phyloP scores from a whole-genome alignment of 1,284 basidiomycete species.

The Golubevia sp. region DNA sequence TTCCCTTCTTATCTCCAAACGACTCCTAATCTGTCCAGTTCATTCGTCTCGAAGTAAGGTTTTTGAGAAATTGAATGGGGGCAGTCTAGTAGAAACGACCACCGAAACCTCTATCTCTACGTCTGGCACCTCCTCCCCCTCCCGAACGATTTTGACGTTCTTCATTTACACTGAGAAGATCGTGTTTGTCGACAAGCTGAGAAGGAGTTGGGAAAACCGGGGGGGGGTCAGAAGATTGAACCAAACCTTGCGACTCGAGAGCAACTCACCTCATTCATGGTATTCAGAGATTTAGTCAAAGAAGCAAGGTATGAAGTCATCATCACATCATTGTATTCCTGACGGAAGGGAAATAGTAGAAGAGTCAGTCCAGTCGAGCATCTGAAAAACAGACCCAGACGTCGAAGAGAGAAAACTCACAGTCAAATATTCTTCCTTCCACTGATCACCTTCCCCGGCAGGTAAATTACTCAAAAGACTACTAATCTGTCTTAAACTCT shows the following conservation, averaged over 20 bases:
- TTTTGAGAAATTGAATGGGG: no score
- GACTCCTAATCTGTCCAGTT: no score
- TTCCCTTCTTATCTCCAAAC: no score
- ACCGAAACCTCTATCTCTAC: no score
- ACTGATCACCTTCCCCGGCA: constrained; percentile 76
- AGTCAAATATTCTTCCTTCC: constrained; percentile 82
- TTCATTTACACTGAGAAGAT: neutral
- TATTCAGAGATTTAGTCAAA: constrained; percentile 83
- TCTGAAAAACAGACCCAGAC: constrained; percentile 9
- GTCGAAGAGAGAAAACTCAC: constrained; percentile 64
- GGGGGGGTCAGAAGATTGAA: neutral
- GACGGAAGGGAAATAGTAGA: neutral
- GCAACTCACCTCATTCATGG: constrained; percentile 79
- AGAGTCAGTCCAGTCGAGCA: neutral
- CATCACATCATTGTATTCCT: constrained; percentile 96
- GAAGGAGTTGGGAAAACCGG: constrained; percentile 10
- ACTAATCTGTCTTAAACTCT: constrained; percentile 79
- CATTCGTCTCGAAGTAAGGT: no score
- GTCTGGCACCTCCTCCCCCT: neutral
- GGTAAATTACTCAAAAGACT: constrained; percentile 84
- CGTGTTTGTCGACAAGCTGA: neutral
- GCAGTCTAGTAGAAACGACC: no score
- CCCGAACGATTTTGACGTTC: neutral
- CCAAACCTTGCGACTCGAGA: neutral
- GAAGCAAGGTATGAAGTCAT: constrained; percentile 84